phyloP scores from a whole-genome alignment of 1,284 basidiomycete genomes.

The Caloboletus inedulis region DNA sequence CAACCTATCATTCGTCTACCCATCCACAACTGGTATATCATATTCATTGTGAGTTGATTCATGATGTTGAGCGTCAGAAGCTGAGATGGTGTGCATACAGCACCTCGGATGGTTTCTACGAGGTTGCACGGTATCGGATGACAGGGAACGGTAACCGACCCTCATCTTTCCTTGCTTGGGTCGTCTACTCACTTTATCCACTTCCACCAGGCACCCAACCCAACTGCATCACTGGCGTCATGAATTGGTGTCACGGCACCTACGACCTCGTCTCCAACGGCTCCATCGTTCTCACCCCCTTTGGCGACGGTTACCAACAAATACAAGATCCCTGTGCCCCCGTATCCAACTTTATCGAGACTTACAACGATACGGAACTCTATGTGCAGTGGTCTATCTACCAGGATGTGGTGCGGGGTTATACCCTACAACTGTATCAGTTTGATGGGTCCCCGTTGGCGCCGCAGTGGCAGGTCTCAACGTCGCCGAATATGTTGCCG shows the following conservation, averaged over 20 bases:
- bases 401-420: constrained; percentile 36
- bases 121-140: constrained; percentile 87
- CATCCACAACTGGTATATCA: constrained; percentile 77
- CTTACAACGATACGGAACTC: constrained; percentile 64
- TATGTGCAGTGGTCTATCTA: constrained; percentile 40
- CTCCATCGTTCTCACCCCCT: constrained; percentile 68
- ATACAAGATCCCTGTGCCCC: constrained; percentile 89
- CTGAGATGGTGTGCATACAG: constrained; percentile 37
- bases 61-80: neutral
- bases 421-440: constrained; percentile 41
- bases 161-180: neutral
- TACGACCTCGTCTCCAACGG: constrained; percentile 70
- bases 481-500: constrained; percentile 41
- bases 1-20: constrained; percentile 78
- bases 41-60: constrained; percentile 75
- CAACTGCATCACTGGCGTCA: constrained; percentile 78
- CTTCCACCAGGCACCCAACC: constrained; percentile 59
- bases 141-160: constrained; percentile 62
- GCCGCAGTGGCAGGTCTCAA: constrained; percentile 34
- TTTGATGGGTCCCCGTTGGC: constrained; percentile 39
- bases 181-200: constrained; percentile 3
- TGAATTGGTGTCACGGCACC: constrained; percentile 85
- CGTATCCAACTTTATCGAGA: constrained; percentile 78
- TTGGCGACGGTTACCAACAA: constrained; percentile 86
- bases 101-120: constrained; percentile 72